These are phyloP conservation scores for Volvox africanus DNA, from an alignment of 139 green algal genomes.

Conservation along the genomic window DNA sequence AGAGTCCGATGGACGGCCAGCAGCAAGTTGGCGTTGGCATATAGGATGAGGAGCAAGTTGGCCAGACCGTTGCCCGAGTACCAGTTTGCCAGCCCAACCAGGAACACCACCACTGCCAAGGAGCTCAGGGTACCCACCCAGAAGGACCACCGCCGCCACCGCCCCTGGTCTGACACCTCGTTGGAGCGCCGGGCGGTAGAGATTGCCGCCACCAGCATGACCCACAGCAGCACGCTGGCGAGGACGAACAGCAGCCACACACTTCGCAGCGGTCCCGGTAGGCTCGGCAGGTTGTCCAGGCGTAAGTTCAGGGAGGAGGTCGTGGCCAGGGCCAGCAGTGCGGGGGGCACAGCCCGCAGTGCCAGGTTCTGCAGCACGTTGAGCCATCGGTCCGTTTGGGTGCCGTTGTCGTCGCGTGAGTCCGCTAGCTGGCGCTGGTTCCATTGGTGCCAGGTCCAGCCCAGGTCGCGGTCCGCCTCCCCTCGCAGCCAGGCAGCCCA, in stretches of 20 bases:
- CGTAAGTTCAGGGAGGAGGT: conserved; percentile 33
- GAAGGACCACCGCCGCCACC: conserved; percentile 46
- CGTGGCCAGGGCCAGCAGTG: conserved; percentile 54
- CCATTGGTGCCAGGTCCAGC: conserved; percentile 58
- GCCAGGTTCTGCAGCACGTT: conserved; percentile 45
- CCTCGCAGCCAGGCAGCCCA: conserved; percentile 52
- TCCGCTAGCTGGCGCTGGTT: conserved; percentile 55
- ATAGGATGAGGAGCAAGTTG: conserved; percentile 60
- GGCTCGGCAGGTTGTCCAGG: conserved; percentile 22
- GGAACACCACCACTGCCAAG: conserved; percentile 13
- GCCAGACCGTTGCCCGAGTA: conserved; percentile 38
- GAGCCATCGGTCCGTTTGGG: conserved; percentile 46
- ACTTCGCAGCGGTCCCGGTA: not conserved
- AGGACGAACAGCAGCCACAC: conserved; percentile 26
- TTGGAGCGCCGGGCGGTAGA: not conserved
- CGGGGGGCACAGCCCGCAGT: conserved; percentile 1
- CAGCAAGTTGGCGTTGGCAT: conserved; percentile 56
- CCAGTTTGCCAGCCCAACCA: conserved; percentile 16
- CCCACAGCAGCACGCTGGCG: conserved; percentile 37
- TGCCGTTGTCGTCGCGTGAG: conserved; percentile 48
- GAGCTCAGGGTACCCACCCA: conserved; percentile 2
- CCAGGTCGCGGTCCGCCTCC: conserved; percentile 58
- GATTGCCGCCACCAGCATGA: not conserved
- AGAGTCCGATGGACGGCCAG: conserved; percentile 24
- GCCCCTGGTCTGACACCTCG: not conserved